Evolutionary conservation across 768 basidiomycete species (phyloP), one percentile per base, ranked within the genome.

Genomic region (Auriscalpium orientale): DNA sequence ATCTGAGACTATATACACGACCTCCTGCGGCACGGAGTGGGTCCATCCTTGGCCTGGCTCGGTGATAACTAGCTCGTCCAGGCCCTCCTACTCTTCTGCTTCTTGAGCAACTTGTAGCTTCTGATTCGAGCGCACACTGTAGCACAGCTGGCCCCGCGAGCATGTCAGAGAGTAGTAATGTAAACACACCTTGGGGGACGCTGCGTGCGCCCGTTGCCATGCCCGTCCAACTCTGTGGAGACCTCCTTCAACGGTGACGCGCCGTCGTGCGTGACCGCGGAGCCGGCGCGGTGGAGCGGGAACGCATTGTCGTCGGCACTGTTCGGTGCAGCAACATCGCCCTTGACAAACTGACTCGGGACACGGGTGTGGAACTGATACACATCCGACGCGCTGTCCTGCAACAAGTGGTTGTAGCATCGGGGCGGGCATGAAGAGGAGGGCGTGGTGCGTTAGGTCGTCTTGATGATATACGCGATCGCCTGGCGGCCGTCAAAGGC

Each of bases 111-210:
- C n/a, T n/a, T n/a, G n/a, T n/a, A n/a, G n/a, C n/a, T n/a, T n/a
- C n/a, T n/a, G n/a, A n/a, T n/a, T n/a, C n/a, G n/a, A n/a, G n/a
- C n/a, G n/a, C n/a, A 98, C 98, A 60, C 89, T 92, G 69, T 99
- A 98, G 72, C 97, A 99, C n/a, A 98, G 73, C 58, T 82, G 84
- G 67, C 98, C 95, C 51, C 89, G 78, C 36, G 91, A 89, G 72
- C 97, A 98, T 33, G 97, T 99, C 16, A 95, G 93, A 11, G 94
- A 97, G 73, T 98, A 98, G 69, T 95, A 99, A 79, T 2, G 95
- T 98, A 70, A 98, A 98, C 15, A 98, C 94, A 20, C 97, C 97
- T 0, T 88, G 82, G 59, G 51, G 16, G 66, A 62, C 33, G 66
- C 61, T 4, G 58, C 45, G 63, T 37, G 62, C 59, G 10, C 63